phyloP scores from a whole-genome alignment of 768 basidiomycete genomes.

The Phylloporus scabripes region DNA sequence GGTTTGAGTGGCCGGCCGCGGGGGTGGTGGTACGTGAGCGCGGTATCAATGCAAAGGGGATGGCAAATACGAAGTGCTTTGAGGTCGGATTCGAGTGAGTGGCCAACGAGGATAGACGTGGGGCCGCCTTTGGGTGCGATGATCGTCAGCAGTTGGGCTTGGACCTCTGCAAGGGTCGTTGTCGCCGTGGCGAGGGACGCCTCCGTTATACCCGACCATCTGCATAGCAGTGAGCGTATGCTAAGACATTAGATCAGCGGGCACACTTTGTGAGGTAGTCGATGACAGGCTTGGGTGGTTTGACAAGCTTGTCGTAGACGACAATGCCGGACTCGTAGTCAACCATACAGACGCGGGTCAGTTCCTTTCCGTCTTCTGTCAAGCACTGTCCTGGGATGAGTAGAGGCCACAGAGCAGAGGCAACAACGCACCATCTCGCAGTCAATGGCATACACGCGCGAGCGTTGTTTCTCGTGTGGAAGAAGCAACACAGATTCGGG shows the following conservation, averaged over 20 bases:
- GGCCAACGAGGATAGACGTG: constrained; percentile 82
- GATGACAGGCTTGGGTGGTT: constrained; percentile 73
- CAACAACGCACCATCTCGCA: constrained; percentile 85
- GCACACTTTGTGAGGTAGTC: constrained; percentile 90
- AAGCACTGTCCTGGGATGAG: constrained; percentile 52
- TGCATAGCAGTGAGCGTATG: constrained; percentile 20
- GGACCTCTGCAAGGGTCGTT: constrained; percentile 76
- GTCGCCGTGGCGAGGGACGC: constrained; percentile 62
- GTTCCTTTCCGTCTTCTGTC: constrained; percentile 85
- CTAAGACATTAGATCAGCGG: not conserved
- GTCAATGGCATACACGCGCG: constrained; percentile 78
- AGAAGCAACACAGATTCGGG: constrained; percentile 30
- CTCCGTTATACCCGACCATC: constrained; percentile 92
- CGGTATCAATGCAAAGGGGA: constrained; percentile 86
- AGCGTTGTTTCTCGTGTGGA: constrained; percentile 29
- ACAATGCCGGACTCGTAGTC: constrained; percentile 68
- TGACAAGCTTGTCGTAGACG: constrained; percentile 86
- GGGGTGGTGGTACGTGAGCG: constrained; percentile 86
- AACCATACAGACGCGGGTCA: constrained; percentile 80
- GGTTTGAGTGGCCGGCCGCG: constrained; percentile 92
- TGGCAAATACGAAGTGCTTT: constrained; percentile 84
- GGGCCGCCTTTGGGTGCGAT: constrained; percentile 47
- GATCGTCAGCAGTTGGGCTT: constrained; percentile 58
- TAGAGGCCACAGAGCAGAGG: not conserved
- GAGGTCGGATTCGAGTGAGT: constrained; percentile 94